Conservation (phyloP, 495 filamentous ascomycete species). For the Glarea lozoyensis region DNA sequence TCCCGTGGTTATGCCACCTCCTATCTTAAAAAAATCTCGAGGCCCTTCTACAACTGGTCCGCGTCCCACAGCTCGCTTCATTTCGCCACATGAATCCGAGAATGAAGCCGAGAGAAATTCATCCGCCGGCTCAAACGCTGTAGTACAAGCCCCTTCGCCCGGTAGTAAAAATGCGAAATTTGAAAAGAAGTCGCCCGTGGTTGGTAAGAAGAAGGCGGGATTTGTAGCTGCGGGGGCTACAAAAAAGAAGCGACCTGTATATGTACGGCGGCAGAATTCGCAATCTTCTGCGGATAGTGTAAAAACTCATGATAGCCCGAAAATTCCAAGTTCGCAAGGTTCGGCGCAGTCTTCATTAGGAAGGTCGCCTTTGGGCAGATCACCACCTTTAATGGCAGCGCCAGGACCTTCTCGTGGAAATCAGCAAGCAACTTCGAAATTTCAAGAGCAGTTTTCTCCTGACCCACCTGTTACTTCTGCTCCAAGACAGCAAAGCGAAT, state of each 20-base stretch:
- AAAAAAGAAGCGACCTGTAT: conserved; percentile 17
- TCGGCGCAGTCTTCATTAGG: background rate
- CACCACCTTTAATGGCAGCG: no score
- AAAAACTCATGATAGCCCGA: no score
- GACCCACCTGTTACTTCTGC: background rate
- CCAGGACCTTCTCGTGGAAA: no score
- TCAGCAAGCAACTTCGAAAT: no score
- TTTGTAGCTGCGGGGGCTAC: conserved; percentile 7
- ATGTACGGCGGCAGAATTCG: conserved; percentile 16
- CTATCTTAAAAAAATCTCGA: conserved; percentile 44
- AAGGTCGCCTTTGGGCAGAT: background rate
- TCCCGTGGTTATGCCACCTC: conserved; percentile 27
- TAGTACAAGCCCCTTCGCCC: conserved; percentile 16
- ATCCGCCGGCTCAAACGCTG: conserved; percentile 13
- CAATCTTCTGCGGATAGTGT: conserved; percentile 18
- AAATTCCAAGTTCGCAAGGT: no score
- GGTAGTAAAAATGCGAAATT: conserved; percentile 6
- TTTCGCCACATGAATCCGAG: conserved; percentile 35
- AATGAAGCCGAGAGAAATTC: conserved; percentile 20
- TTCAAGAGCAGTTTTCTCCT: conserved; percentile 20
- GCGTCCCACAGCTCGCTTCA: conserved; percentile 42
- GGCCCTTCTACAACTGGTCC: conserved; percentile 39
- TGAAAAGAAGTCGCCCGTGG: conserved; percentile 8
- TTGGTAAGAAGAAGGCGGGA: conserved; percentile 11
- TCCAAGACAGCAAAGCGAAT: background rate